Conservation (phyloP, 345 rosid genomes). For the Kandelia obovata region DNA sequence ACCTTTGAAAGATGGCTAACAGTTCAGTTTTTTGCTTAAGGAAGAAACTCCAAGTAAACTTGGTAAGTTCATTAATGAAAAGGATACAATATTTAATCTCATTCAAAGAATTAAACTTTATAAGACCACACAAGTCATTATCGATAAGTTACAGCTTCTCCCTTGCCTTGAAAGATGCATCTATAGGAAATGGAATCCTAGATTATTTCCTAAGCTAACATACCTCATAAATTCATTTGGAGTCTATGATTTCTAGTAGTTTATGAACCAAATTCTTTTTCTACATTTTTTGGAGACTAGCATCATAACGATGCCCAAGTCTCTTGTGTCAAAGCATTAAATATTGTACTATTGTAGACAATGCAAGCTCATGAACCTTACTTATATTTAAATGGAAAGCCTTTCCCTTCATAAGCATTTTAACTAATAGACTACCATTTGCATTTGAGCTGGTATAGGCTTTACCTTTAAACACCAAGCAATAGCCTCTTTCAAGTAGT, state of each 20-base stretch:
- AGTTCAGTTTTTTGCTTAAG: not conserved
- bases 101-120: not conserved
- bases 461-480: not conserved
- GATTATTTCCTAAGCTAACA: not conserved
- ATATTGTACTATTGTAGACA: not conserved
- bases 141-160: no score
- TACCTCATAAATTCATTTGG: not conserved
- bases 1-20: not conserved
- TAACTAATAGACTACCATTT: not conserved
- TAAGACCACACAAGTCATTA: not conserved
- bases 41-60: not conserved
- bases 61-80: constrained; percentile 10
- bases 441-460: not conserved
- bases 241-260: not conserved
- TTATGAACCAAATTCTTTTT: not conserved
- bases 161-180: not conserved
- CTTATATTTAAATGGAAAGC: not conserved
- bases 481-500: not conserved
- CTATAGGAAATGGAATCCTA: no score
- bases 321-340: not conserved
- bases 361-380: not conserved
- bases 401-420: not conserved
- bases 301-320: not conserved
- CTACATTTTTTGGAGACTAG: not conserved
- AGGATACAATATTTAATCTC: constrained; percentile 7